phyloP scores from a whole-genome alignment of 1,284 basidiomycete species.

The Farysia itapuensis region DNA sequence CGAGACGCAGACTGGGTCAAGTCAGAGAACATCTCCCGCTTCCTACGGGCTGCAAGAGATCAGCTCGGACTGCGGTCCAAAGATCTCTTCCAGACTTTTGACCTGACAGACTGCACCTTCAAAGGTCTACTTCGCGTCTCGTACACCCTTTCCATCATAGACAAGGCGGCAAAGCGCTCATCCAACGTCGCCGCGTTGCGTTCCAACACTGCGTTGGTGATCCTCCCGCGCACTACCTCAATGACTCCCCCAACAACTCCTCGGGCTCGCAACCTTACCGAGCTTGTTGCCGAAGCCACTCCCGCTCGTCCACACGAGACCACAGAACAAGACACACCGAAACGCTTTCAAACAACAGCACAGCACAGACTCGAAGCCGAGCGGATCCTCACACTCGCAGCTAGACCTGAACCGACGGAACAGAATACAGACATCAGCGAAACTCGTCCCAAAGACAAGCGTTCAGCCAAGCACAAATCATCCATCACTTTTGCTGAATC shows the following conservation, averaged over 20 bases:
- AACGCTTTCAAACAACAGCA: slow-evolving; percentile 14
- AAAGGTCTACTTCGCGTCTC: slow-evolving; percentile 43
- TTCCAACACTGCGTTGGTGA: slow-evolving; percentile 19
- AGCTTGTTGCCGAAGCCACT: slow-evolving; percentile 1
- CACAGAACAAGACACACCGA: slow-evolving; percentile 18
- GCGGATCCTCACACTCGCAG: slow-evolving; percentile 23
- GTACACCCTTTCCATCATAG: slow-evolving; percentile 36
- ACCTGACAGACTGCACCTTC: slow-evolving; percentile 39
- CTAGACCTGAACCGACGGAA: slow-evolving; percentile 6
- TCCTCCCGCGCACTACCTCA: slow-evolving; percentile 27
- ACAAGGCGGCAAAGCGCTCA: slow-evolving; percentile 17
- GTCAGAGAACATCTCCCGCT: slow-evolving; percentile 44
- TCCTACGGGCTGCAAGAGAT: slow-evolving; percentile 42
- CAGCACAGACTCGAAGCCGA: slow-evolving; percentile 36
- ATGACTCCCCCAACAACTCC: slow-evolving; percentile 34
- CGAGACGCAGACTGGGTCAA: slow-evolving; percentile 40
- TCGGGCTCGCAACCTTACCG: slow-evolving; percentile 17
- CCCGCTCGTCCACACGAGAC: slow-evolving; percentile 17
- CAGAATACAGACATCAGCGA: slow-evolving; percentile 2
- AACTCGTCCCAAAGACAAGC: slow-evolving; percentile 6
- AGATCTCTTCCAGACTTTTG: slow-evolving; percentile 45
- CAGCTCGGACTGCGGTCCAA: slow-evolving; percentile 42
- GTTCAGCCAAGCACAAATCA: too few relatives aligned
- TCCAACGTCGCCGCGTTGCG: slow-evolving; percentile 8
- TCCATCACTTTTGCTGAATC: slow-evolving; percentile 46